Base-by-base conservation (phyloP, 2,329 filamentous ascomycete genomes). In the Curvularia verruculosa region DNA sequence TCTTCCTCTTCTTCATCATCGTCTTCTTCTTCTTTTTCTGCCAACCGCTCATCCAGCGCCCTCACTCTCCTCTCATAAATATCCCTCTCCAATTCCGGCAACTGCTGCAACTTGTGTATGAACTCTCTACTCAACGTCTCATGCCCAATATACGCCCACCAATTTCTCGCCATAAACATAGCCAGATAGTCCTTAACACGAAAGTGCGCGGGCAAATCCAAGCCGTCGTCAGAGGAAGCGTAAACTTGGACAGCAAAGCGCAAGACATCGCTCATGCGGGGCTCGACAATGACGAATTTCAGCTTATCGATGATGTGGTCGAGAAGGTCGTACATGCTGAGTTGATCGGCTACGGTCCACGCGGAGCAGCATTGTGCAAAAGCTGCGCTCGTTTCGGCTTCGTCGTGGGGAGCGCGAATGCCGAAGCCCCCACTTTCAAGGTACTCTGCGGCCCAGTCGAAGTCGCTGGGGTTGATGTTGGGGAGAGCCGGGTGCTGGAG, bases 321-420 rank as follows among this genome's bases (percentile, higher is more conserved):
- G 2, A 73, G 53, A 3, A 76, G 47, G 23, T 76, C 70, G 1
- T 59, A 50, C 63, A 73, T 67, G 5, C 54, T 58, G 0, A 75
- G 52, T 1, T 48, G 50, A 12, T 68, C 60, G 0, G 63, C 72
- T 1, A 63, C 50, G 0, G 48, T 39, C 71, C 72, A 75, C 1
- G 71, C 67, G 0, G 59, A 50, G 0, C 59, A 52, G 31, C 69
- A 72, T 23, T 72, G 58, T 0, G 52, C 56, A 13, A 73, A 58
- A 0, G 58, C 54, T 5, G 59, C 56, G 0, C 48, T 41, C 9
- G 49, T 45, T 5, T 71, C 39, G 0, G 67, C 58, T 3, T 64
- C 58, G 5, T 45, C 52, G n/a, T 64, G 50, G 2, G 67, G 54
- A 3, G 40, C 4, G 4, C 56, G 46, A 13, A 45, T 23, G 1